Base-by-base conservation (phyloP, 1,284 basidiomycete species). In the Melanopsichium pennsylvanicum region DNA sequence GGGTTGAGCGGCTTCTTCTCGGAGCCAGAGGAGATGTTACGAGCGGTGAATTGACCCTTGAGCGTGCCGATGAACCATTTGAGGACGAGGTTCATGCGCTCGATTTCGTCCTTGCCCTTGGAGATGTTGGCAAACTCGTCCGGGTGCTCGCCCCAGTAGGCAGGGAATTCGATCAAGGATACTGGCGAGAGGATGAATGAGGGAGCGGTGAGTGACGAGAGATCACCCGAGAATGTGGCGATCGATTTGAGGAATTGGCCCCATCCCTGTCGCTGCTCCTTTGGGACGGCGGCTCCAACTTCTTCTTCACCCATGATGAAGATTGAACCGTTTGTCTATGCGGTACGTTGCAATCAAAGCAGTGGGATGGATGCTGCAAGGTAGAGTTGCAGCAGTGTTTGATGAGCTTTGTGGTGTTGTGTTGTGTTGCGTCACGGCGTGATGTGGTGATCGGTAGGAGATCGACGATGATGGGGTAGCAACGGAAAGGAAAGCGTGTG, bases 1-100 rank as follows among this genome's bases (percentile, higher is more conserved):
- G 94, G 94, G 82, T 97, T 97, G 60, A 97, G 85, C 9, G 94
- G 94, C 82, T 91, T 98, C 86, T 97, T 98, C 86, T 97, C 94
- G 2, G 91, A 93, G 9, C 94, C 94, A 87, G 58, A 69, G 19
- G 51, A 68, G n/a, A 56, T 70, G 70, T 80, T 48, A 74, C 84
- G 68, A 54, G 84, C 81, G 15, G 92, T 96, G 83, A 96, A 96
- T 79, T 96, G 93, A 32, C 92, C 92, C 82, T 94, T 96, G 59
- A 97, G 86, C 0, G 93, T 97, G 72, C 66, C 60, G 55, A 81
- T 73, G 74, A 81, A 81, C 79, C 79, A 81, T 38, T 71, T 70
- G 47, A 78, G 58, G 5, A 78, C 76, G 27, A 74, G 66, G 39
- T 66, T 56, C 78, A 81, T 81, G 39, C 78, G 75, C 70, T 81